Conservation (phyloP, 306 rosid species). For the Dalbergia cochinchinensis region DNA sequence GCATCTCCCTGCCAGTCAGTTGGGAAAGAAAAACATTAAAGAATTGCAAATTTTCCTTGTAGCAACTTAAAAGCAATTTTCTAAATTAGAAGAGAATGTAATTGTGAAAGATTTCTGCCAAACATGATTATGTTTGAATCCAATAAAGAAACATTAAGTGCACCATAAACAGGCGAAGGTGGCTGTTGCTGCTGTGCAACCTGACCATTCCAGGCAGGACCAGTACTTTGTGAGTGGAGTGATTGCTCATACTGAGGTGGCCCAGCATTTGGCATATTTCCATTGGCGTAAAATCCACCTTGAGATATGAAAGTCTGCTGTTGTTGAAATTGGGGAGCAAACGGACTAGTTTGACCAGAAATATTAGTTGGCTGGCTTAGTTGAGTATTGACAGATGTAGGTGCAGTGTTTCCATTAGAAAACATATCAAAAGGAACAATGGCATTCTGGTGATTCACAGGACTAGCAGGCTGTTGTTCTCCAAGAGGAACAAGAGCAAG, state of each 20-base stretch:
- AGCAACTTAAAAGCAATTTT: constrained; percentile 27
- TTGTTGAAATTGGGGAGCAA: constrained; percentile 62
- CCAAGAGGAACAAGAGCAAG: constrained; percentile 92
- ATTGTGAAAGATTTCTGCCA: constrained; percentile 43
- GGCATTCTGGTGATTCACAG: constrained; percentile 77
- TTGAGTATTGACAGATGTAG: constrained; percentile 51
- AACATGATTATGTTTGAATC: constrained; percentile 1
- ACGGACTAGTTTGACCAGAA: constrained; percentile 55
- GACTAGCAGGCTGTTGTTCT: constrained; percentile 69
- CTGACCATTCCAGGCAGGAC: constrained; percentile 86
- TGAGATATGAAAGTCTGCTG: constrained; percentile 71
- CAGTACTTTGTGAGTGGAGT: constrained; percentile 60
- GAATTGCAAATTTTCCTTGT: constrained; percentile 21
- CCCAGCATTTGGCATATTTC: constrained; percentile 64
- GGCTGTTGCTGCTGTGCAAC: constrained; percentile 69
- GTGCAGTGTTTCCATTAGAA: constrained; percentile 60
- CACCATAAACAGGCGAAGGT: constrained; percentile 74
- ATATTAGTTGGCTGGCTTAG: constrained; percentile 53
- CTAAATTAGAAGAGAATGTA: constrained; percentile 38
- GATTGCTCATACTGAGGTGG: constrained; percentile 75
- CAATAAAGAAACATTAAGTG: constrained; percentile 45
- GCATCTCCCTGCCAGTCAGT: constrained; percentile 25
- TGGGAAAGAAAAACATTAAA: constrained; percentile 8
- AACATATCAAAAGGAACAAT: constrained; percentile 88
- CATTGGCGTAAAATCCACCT: constrained; percentile 70